Conservation (phyloP, 352 stramenopile genomes). For the Phytophthora ohioensis region DNA sequence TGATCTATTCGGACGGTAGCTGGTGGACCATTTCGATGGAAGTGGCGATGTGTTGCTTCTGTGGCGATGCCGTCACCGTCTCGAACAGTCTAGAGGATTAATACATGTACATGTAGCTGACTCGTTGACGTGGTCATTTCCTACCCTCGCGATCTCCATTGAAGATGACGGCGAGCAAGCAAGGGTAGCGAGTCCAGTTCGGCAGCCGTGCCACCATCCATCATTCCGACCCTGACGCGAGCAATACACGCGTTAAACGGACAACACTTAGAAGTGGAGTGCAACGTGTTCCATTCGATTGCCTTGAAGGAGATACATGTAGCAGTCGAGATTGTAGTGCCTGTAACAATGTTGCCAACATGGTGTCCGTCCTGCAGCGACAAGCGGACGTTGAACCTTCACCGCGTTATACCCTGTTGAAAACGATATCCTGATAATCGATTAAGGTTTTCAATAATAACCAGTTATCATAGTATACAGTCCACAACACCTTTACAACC, state of each 20-base stretch:
- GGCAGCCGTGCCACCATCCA: slow-evolving; percentile 14
- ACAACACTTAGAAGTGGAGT: slow-evolving; percentile 3
- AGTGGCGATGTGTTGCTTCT: no score
- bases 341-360: no score
- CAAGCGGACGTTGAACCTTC: not conserved
- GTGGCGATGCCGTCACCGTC: no score
- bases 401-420: not conserved
- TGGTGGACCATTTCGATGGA: no score
- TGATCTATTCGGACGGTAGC: no score
- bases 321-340: no score
- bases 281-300: not conserved
- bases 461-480: not conserved
- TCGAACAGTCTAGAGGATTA: no score
- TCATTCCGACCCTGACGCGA: slow-evolving; percentile 5
- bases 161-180: slow-evolving; percentile 14
- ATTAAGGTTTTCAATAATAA: not conserved
- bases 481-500: not conserved
- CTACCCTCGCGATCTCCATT: not conserved
- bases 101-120: no score
- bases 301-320: no score
- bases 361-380: not conserved
- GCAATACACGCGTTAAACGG: not conserved
- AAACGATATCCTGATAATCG: not conserved
- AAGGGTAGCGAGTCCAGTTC: slow-evolving; percentile 7
- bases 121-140: not conserved